Percentiles rank a stretch among this genome's conserved stretches.
Conservation (phyloP, 225 moss, liverwort and hornwort species). For the Takakia lepidozioides region DNA sequence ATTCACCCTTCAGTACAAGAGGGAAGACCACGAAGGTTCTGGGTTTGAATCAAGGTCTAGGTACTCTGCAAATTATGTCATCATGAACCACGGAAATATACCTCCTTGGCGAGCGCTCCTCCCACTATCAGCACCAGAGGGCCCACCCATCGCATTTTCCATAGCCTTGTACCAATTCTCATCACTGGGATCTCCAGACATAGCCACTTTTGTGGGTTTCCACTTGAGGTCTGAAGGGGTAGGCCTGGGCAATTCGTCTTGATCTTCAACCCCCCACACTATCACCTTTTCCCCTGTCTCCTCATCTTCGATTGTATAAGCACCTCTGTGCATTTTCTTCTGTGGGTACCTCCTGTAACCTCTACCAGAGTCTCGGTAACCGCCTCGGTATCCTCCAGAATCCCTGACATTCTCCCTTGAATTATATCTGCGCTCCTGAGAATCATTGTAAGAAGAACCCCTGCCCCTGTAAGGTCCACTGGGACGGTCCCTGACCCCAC, state of each 20-base stretch:
- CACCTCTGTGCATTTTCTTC: constrained; percentile 64
- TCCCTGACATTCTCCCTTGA: neutral
- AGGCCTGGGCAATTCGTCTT: constrained; percentile 49
- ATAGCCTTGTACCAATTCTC: constrained; percentile 81
- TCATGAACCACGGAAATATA: constrained; percentile 2
- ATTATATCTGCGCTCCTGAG: neutral
- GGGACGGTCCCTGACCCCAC: neutral
- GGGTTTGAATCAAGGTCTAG: neutral
- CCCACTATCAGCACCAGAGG: constrained; percentile 60
- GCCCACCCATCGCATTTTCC: constrained; percentile 51
- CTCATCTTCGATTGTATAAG: constrained; percentile 66
- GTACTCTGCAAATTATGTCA: neutral
- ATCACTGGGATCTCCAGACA: constrained; percentile 74
- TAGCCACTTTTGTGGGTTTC: constrained; percentile 51
- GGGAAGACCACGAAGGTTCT: neutral
- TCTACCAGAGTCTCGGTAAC: constrained; percentile 3
- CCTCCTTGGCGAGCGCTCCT: constrained; percentile 75
- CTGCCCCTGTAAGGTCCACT: constrained; percentile 1
- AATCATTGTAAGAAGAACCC: neutral
- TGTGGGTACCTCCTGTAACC: constrained; percentile 23
- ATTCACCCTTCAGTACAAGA: too few relatives aligned
- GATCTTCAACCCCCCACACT: constrained; percentile 83
- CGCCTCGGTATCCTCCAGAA: constrained; percentile 3
- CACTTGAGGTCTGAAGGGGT: constrained; percentile 68
- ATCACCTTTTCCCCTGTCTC: constrained; percentile 80